phyloP scores from a whole-genome alignment of 73 alveolate species.

The Paramecium caudatum region DNA sequence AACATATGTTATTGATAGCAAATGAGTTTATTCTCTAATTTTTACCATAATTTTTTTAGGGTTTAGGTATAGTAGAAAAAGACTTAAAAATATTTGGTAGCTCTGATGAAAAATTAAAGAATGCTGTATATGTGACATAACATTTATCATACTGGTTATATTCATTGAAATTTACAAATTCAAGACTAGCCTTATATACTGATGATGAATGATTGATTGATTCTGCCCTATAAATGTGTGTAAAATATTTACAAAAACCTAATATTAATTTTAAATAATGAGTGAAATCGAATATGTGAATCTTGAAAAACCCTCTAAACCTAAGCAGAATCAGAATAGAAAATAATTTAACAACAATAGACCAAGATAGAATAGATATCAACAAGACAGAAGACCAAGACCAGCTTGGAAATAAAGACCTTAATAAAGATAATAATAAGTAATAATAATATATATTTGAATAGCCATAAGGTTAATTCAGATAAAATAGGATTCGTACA shows the following conservation, averaged over 20 bases:
- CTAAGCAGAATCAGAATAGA: neutral
- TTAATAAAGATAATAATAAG: constrained; percentile 6
- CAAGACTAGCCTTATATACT: constrained; percentile 69
- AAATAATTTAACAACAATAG: neutral
- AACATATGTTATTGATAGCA: constrained; percentile 63
- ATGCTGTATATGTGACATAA: constrained; percentile 74
- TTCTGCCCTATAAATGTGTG: constrained; percentile 2
- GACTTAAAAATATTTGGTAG: constrained; percentile 66
- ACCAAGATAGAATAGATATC: neutral
- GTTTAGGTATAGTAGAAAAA: constrained; percentile 41
- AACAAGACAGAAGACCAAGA: neutral
- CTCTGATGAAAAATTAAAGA: constrained; percentile 68
- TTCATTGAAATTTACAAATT: constrained; percentile 71
- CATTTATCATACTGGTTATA: constrained; percentile 76
- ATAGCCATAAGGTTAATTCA: neutral
- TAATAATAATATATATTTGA: neutral
- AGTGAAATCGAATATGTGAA: constrained; percentile 39
- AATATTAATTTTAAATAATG: constrained; percentile 27
- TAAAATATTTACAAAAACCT: neutral
- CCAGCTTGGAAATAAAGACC: constrained; percentile 25
- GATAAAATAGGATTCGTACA: constrained; percentile 11
- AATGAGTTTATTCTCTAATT: constrained; percentile 70
- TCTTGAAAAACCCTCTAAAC: constrained; percentile 41
- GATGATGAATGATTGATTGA: constrained; percentile 71
- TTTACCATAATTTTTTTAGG: constrained; percentile 50